Conservation (phyloP, 2,329 filamentous ascomycete genomes). For the Cercospora sp. region DNA sequence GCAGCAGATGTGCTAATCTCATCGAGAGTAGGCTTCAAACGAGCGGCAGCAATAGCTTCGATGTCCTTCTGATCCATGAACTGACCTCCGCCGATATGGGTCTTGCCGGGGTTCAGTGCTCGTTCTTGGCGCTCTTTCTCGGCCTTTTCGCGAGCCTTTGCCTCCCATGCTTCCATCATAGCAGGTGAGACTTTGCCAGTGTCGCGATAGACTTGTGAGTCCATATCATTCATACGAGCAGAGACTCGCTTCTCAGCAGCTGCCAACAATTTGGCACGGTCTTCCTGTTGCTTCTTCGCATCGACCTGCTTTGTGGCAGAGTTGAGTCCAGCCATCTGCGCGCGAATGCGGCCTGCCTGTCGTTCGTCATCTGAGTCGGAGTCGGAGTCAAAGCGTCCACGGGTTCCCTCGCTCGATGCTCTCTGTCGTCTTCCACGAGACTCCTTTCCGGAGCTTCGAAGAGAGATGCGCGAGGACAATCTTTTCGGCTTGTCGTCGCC, state of each 20-base stretch:
- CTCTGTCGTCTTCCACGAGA: constrained; percentile 57
- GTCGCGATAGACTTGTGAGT: constrained; percentile 73
- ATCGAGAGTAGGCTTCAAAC: constrained; percentile 79
- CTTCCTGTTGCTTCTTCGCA: constrained; percentile 69
- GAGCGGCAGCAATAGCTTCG: constrained; percentile 72
- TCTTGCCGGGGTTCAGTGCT: constrained; percentile 57
- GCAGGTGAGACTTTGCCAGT: constrained; percentile 72
- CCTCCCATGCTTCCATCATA: constrained; percentile 74
- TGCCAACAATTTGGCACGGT: constrained; percentile 73
- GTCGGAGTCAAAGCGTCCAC: constrained; percentile 37
- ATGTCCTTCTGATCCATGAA: constrained; percentile 77
- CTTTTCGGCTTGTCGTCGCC: constrained; percentile 51
- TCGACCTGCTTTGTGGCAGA: constrained; percentile 68
- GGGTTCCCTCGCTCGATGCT: constrained; percentile 63
- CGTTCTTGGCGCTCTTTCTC: constrained; percentile 63
- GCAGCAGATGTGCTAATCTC: constrained; percentile 81
- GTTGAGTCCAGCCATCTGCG: constrained; percentile 77
- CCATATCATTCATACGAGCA: constrained; percentile 73
- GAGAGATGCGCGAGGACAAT: constrained; percentile 52
- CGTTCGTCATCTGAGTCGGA: constrained; percentile 62
- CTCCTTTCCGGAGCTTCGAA: constrained; percentile 42
- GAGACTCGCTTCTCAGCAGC: constrained; percentile 85
- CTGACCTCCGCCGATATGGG: constrained; percentile 76
- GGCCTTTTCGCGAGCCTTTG: constrained; percentile 70
- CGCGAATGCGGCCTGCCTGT: constrained; percentile 69